Base-by-base conservation (phyloP, 2,329 filamentous ascomycete genomes). In the Trichoderma citrinoviride region DNA sequence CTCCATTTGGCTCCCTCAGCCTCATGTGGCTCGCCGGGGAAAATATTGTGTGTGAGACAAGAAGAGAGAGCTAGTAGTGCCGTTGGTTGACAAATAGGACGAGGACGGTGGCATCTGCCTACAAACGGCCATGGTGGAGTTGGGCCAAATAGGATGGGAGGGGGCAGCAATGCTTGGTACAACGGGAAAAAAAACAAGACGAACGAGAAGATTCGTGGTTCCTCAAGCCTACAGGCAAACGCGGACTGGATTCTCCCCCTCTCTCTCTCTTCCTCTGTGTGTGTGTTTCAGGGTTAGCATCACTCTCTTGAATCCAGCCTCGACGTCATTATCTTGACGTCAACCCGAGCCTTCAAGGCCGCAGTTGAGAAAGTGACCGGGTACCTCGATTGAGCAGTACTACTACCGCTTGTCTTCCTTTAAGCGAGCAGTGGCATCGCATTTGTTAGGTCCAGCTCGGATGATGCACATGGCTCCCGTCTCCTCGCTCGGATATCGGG, bases 21-120 rank as follows among this genome's bases (percentile, higher is more conserved):
- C 56, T 60, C 56, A 60, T 60, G 56, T 60, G 44, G 56, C 56
- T 60, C 19, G 15, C 27, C 44, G 7, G 56, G 55, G 55, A 17
- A 19, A 40, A 49, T 21, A 14, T 29, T 29, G 27, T 29, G 27
- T 47, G 44, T 5, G 56, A 33, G 56, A 50, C 27, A 60, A 19
- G n/a, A 60, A 23, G 56, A 33, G 44, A 41, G n/a, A 60, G 29
- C 27, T 49, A 17, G 43, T 40, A 43, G 37, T 33, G 37, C 37
- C 37, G 17, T 5, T n/a, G n/a, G 37, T 25, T 40, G 19, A 43
- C 53, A 25, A 46, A 27, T 58, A 27, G 40, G 53, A 44, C 14
- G 6, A 21, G 10, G 5, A 17, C 23, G 56, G 44, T 21, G 27
- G n/a, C 21, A 25, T 27, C 25, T 50, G 33, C 2, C 40, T 15